These are phyloP conservation scores for Umbellularia californica DNA, from an alignment of 164 flowering plant species.

Conservation along the genomic window DNA sequence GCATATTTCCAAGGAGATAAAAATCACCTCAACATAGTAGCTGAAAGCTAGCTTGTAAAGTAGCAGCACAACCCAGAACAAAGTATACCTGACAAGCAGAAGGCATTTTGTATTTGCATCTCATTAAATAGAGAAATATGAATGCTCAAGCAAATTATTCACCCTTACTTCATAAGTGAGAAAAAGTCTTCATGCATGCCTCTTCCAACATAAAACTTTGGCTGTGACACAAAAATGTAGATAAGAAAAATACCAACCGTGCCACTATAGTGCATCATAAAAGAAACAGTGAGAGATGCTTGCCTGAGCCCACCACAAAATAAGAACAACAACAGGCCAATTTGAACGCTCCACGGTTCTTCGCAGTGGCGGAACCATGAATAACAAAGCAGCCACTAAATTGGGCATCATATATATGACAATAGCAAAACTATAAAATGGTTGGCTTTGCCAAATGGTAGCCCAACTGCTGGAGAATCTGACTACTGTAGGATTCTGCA, in stretches of 20 bases:
- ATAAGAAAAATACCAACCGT: background rate
- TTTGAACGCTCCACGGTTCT: constrained; percentile 84
- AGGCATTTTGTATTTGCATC: constrained; percentile 2
- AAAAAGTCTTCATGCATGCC: constrained; percentile 93
- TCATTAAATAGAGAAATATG: constrained; percentile 1
- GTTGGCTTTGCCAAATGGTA: constrained; percentile 52
- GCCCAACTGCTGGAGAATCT: constrained; percentile 65
- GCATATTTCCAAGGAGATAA: background rate
- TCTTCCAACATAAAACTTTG: constrained; percentile 88
- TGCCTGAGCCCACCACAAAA: constrained; percentile 99
- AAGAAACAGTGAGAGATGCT: constrained; percentile 18
- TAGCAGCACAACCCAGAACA: constrained; percentile 86
- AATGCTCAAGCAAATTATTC: background rate
- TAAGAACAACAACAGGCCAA: constrained; percentile 48
- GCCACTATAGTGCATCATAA: background rate
- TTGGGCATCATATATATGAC: constrained; percentile 82
- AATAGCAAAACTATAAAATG: constrained; percentile 61
- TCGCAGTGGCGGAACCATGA: constrained; percentile 71
- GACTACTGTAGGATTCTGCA: constrained; percentile 73
- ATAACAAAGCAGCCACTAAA: constrained; percentile 62
- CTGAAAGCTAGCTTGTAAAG: constrained; percentile 93
- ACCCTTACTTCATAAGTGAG: constrained; percentile 84
- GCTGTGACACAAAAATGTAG: constrained; percentile 42
- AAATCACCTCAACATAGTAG: constrained; percentile 89
- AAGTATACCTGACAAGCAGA: constrained; percentile 59